These are phyloP conservation scores for Smallanthus sonchifolius DNA, from an alignment of 129 eudicot species.

Conservation along the genomic window DNA sequence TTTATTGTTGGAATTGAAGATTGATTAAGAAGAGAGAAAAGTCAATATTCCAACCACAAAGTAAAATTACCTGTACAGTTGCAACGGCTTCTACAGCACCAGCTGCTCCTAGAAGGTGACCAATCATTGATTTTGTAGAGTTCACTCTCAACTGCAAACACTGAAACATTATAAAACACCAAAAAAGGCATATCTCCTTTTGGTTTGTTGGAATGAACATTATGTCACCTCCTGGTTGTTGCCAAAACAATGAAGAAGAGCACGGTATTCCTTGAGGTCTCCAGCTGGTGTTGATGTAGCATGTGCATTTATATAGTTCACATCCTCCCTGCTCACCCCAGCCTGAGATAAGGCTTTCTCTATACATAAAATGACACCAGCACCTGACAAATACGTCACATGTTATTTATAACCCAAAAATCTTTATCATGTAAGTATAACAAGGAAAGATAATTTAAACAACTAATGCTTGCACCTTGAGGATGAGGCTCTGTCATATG, in stretches of 20 bases:
- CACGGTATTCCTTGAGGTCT: conserved; percentile 83
- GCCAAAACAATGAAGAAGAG: conserved; percentile 86
- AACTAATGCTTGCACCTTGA: conserved; percentile 47
- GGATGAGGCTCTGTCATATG: conserved; percentile 99
- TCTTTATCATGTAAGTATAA: background rate
- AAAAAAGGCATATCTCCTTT: conserved; percentile 1
- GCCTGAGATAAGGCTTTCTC: conserved; percentile 94
- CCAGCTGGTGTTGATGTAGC: conserved; percentile 97
- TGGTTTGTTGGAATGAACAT: background rate
- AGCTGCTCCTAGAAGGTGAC: conserved; percentile 97
- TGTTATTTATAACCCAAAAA: background rate
- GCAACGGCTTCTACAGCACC: conserved; percentile 99
- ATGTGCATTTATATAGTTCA: conserved; percentile 94
- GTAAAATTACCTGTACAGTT: conserved; percentile 67
- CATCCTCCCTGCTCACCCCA: conserved; percentile 87
- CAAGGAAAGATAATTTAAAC: background rate
- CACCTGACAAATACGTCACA: conserved; percentile 41
- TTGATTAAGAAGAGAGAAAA: background rate
- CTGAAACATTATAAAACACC: background rate
- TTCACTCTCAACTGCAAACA: conserved; percentile 70
- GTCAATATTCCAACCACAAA: background rate
- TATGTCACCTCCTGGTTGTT: conserved; percentile 70
- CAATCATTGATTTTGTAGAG: conserved; percentile 94
- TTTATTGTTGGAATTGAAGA: background rate
- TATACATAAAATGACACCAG: conserved; percentile 78